Conservation (phyloP, 768 basidiomycete species). For the Tulasnella calospora region DNA sequence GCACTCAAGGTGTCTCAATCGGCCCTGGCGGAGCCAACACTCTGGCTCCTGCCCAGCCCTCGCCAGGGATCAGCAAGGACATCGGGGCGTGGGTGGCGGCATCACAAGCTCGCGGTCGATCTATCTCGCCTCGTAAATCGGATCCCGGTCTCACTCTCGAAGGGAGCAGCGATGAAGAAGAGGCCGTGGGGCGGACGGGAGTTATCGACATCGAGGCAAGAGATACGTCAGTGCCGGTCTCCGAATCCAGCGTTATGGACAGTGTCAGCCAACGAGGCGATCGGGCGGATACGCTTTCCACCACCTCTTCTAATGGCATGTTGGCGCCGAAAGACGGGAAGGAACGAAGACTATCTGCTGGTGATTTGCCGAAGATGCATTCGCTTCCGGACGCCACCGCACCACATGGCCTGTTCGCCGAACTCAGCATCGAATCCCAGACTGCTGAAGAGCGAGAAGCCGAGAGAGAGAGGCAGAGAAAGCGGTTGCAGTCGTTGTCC, state of each 20-base stretch:
- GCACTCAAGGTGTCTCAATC: background rate
- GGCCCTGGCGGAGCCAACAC: background rate
- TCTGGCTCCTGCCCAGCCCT: conserved; percentile 1
- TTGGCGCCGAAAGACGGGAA: conserved; percentile 51
- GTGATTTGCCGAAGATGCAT: conserved; percentile 17
- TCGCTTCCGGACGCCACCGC: conserved; percentile 17
- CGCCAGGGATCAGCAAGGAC: conserved; percentile 17
- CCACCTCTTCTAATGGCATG: conserved; percentile 8
- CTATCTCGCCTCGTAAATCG: background rate
- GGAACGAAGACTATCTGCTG: conserved; percentile 53
- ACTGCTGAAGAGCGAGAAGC: conserved; percentile 39
- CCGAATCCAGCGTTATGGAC: conserved; percentile 11
- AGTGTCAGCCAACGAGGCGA: conserved; percentile 8
- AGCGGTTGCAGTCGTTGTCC: conserved; percentile 16
- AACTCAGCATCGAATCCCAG: conserved; percentile 31
- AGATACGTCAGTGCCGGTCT: background rate
- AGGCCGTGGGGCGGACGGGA: conserved; percentile 10
- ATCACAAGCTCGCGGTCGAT: background rate
- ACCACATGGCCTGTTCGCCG: conserved; percentile 20
- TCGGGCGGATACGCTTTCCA: conserved; percentile 3
- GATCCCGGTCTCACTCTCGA: background rate
- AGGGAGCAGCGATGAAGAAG: conserved; percentile 21
- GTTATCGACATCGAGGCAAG: conserved; percentile 1
- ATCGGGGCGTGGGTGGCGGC: conserved; percentile 22
- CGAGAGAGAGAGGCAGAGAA: conserved; percentile 21